Conservation (phyloP, 331 rosid genomes). For the Pyracantha coccinea region DNA sequence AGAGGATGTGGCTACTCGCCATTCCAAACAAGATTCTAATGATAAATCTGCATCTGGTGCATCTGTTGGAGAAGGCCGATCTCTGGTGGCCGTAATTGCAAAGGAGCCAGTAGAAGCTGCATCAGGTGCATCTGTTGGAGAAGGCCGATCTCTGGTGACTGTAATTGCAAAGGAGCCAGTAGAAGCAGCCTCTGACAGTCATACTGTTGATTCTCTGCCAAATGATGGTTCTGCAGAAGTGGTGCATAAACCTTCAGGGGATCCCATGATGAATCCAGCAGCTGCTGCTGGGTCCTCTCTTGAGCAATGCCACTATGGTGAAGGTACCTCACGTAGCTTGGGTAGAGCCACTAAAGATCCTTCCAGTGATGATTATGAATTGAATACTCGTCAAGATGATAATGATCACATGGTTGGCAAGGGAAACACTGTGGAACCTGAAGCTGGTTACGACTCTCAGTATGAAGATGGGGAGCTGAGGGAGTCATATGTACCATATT, state of each 20-base stretch:
- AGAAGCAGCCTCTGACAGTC: background rate
- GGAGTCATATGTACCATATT: conserved; percentile 19
- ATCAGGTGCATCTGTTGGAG: conserved; percentile 10
- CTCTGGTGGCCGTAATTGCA: background rate
- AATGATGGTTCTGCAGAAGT: conserved; percentile 1
- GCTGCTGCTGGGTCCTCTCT: background rate
- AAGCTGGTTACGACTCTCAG: conserved; percentile 27
- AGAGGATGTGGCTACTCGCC: background rate
- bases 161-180: background rate
- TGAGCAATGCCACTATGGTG: conserved; percentile 1
- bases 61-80: conserved; percentile 3
- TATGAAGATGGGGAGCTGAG: conserved; percentile 39
- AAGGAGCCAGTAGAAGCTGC: background rate
- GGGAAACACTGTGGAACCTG: background rate
- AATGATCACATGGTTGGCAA: conserved; percentile 4
- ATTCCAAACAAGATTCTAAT: background rate
- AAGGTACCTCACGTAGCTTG: background rate
- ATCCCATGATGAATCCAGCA: background rate
- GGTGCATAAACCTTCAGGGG: background rate
- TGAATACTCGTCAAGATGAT: background rate
- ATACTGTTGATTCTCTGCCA: background rate
- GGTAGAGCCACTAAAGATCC: conserved; percentile 9
- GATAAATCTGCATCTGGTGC: conserved; percentile 1
- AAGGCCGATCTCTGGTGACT: background rate
- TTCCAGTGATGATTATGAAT: background rate